Conservation (phyloP, 1,139 yeast species). For the Nakaseomyces kungkrabaensis region DNA sequence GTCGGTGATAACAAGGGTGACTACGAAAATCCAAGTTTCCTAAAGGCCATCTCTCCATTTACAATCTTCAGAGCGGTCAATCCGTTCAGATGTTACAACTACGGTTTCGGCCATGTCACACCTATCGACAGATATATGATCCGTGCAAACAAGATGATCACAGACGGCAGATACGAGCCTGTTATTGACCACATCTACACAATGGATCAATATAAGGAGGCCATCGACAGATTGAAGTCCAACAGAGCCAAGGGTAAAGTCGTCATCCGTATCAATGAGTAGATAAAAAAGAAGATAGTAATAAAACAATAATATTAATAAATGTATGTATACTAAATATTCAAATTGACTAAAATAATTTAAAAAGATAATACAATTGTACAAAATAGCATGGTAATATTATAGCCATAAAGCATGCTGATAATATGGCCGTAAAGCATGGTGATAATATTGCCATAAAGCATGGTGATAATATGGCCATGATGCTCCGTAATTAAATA, state of each 20-base stretch:
- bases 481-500: neutral
- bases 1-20: conserved; percentile 39
- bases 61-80: conserved; percentile 19
- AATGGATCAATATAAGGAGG: conserved; percentile 42
- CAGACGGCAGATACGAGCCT: conserved; percentile 36
- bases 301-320: no score
- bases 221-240: conserved; percentile 37
- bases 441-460: neutral
- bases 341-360: neutral
- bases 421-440: no score
- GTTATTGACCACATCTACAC: conserved; percentile 45
- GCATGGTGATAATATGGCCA: neutral
- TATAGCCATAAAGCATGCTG: no score
- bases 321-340: neutral
- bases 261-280: conserved; percentile 28
- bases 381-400: neutral
- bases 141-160: conserved; percentile 33
- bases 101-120: conserved; percentile 21
- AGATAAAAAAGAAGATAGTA: neutral
- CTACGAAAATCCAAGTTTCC: conserved; percentile 12
- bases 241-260: conserved; percentile 57
- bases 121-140: conserved; percentile 25
- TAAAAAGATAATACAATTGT: neutral
- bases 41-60: neutral
- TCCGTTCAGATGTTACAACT: conserved; percentile 34